phyloP scores from a whole-genome alignment of 2,329 filamentous ascomycete species.

The Macrophomina tecta region DNA sequence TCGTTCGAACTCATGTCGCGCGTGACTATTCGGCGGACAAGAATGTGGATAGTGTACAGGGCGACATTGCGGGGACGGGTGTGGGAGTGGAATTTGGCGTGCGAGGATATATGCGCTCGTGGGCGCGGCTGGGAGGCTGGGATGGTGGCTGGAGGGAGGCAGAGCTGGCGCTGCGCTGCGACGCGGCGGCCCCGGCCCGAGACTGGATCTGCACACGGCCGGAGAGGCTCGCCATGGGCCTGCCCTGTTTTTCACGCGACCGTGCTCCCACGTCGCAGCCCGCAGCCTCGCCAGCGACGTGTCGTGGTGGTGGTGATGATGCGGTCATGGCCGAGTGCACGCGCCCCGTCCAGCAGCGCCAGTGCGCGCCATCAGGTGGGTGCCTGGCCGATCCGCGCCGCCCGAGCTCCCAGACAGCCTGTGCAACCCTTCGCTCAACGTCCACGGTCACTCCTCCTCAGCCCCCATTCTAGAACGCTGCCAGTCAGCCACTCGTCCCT shows the following conservation, averaged over 20 bases:
- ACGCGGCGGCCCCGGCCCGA: slow-evolving; percentile 18
- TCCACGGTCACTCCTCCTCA: background rate
- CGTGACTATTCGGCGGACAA: background rate
- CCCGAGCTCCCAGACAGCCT: background rate
- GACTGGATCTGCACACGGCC: slow-evolving; percentile 6
- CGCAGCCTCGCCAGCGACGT: slow-evolving; percentile 9
- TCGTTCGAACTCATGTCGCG: slow-evolving; percentile 27
- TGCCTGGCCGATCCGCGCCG: background rate
- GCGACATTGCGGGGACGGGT: slow-evolving; percentile 1
- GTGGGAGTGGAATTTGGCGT: slow-evolving; percentile 5
- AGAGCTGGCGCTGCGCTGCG: slow-evolving; percentile 7
- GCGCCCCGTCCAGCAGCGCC: background rate
- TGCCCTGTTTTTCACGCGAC: slow-evolving; percentile 25
- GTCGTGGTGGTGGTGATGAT: slow-evolving; percentile 16
- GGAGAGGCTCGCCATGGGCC: slow-evolving; percentile 13
- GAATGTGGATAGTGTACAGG: background rate
- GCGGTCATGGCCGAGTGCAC: slow-evolving; percentile 12
- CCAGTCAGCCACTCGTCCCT: background rate
- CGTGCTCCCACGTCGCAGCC: slow-evolving; percentile 15
- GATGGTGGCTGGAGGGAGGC: slow-evolving; percentile 22
- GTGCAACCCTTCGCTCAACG: slow-evolving; percentile 5
- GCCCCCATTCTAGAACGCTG: background rate
- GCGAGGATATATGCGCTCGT: slow-evolving; percentile 17
- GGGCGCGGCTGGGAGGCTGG: slow-evolving; percentile 23
- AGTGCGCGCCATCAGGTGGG: background rate